phyloP scores from a whole-genome alignment of 176 grass and related monocot genomes.

The Panicum miliaceum region DNA sequence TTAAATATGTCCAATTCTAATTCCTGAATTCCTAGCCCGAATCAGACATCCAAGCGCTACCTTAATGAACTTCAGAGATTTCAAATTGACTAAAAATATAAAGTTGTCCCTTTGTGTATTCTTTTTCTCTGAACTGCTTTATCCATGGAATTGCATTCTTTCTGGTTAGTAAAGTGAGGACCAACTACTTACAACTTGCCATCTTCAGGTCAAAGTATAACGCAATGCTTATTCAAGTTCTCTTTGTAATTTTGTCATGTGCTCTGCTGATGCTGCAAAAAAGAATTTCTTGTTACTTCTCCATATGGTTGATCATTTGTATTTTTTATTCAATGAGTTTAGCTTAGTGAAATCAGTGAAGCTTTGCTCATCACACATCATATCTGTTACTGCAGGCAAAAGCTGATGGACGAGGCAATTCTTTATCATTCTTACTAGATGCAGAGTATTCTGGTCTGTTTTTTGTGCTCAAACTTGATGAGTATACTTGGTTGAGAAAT shows the following conservation, averaged over 20 bases:
- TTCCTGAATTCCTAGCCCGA: no score
- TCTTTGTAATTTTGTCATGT: conserved; percentile 12
- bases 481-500: conserved; percentile 91
- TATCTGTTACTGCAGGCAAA: conserved; percentile 69
- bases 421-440: conserved; percentile 62
- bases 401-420: conserved; percentile 64
- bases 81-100: neutral
- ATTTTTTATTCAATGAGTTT: conserved; percentile 24
- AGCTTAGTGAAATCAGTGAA: conserved; percentile 8
- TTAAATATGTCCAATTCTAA: no score
- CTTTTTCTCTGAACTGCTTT: neutral
- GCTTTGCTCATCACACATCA: conserved; percentile 35
- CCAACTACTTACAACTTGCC: neutral
- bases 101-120: neutral
- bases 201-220: conserved; percentile 4
- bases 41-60: neutral
- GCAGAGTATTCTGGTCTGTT: conserved; percentile 63
- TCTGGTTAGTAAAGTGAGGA: neutral
- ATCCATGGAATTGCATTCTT: neutral
- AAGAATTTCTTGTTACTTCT: conserved; percentile 27
- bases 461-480: conserved; percentile 92
- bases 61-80: neutral
- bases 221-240: neutral
- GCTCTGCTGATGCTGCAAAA: neutral
- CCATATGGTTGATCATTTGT: neutral